Conservation (phyloP, 2,329 filamentous ascomycete genomes). For the Claviceps sp. region DNA sequence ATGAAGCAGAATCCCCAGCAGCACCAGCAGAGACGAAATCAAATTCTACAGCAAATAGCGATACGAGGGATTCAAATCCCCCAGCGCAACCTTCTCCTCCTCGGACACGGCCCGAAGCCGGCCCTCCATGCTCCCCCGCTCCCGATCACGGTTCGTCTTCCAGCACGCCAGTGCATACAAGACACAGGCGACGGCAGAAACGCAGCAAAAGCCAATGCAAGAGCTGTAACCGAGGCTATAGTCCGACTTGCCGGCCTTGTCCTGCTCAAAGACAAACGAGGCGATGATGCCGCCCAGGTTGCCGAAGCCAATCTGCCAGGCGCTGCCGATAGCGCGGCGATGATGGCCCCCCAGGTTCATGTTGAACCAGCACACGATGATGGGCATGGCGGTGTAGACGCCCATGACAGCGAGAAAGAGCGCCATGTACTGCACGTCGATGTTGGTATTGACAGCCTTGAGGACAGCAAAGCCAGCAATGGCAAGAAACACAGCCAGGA, state of each 20-base stretch:
- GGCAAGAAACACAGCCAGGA: constrained; percentile 53
- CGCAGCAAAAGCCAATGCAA: constrained; percentile 45
- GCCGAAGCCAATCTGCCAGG: constrained; percentile 67
- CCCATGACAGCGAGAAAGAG: constrained; percentile 74
- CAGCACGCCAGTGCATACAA: constrained; percentile 46
- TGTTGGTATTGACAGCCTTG: constrained; percentile 55
- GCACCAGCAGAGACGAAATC: background rate
- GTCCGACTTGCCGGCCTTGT: constrained; percentile 55
- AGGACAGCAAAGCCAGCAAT: constrained; percentile 68
- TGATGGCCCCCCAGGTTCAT: constrained; percentile 68
- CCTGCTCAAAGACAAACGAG: constrained; percentile 53
- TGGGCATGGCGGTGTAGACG: constrained; percentile 77
- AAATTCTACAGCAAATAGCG: constrained; percentile 37
- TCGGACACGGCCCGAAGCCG: constrained; percentile 32
- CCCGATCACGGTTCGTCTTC: constrained; percentile 46
- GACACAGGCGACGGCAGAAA: constrained; percentile 49
- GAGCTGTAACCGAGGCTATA: constrained; percentile 56
- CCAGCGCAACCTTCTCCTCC: constrained; percentile 47
- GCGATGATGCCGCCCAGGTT: constrained; percentile 71
- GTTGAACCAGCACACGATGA: constrained; percentile 72
- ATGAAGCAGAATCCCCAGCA: background rate
- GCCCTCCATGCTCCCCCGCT: constrained; percentile 29
- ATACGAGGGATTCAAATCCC: constrained; percentile 46
- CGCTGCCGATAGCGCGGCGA: constrained; percentile 54
- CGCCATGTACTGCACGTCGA: constrained; percentile 57